phyloP scores from a whole-genome alignment of 2,329 filamentous ascomycete species.

The Colletotrichum tropicale region DNA sequence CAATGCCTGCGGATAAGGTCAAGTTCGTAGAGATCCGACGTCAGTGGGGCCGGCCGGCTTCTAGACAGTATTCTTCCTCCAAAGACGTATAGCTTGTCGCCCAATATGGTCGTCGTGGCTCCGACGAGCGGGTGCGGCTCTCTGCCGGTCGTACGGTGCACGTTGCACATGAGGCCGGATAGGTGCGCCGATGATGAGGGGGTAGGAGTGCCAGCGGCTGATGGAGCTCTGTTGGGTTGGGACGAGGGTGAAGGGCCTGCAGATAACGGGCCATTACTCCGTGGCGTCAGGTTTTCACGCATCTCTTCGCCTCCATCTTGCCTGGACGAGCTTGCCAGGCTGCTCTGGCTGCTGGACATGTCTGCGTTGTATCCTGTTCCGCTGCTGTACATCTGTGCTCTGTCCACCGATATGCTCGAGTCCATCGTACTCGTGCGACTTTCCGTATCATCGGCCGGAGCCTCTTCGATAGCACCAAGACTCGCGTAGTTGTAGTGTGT shows the following conservation, averaged over 20 bases:
- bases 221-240: constrained; percentile 41
- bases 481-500: constrained; percentile 33
- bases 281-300: constrained; percentile 52
- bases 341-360: constrained; percentile 32
- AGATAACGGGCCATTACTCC: constrained; percentile 58
- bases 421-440: constrained; percentile 55
- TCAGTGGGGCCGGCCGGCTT: constrained; percentile 79
- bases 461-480: constrained; percentile 27
- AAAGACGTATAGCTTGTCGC: constrained; percentile 96
- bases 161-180: constrained; percentile 72
- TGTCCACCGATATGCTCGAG: constrained; percentile 35
- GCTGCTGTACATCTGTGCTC: constrained; percentile 41
- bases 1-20: constrained; percentile 92
- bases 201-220: constrained; percentile 46
- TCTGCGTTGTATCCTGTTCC: constrained; percentile 37
- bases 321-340: constrained; percentile 20
- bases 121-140: constrained; percentile 93
- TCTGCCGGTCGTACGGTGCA: constrained; percentile 85
- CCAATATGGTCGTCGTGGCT: constrained; percentile 91
- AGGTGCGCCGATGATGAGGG: constrained; percentile 61
- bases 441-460: constrained; percentile 42
- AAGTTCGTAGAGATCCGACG: constrained; percentile 90
- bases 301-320: constrained; percentile 51
- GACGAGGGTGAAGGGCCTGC: constrained; percentile 62
- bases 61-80: constrained; percentile 87